These are phyloP conservation scores for Cercospora canescens DNA, from an alignment of 2,329 filamentous ascomycete species.

Conservation along the genomic window DNA sequence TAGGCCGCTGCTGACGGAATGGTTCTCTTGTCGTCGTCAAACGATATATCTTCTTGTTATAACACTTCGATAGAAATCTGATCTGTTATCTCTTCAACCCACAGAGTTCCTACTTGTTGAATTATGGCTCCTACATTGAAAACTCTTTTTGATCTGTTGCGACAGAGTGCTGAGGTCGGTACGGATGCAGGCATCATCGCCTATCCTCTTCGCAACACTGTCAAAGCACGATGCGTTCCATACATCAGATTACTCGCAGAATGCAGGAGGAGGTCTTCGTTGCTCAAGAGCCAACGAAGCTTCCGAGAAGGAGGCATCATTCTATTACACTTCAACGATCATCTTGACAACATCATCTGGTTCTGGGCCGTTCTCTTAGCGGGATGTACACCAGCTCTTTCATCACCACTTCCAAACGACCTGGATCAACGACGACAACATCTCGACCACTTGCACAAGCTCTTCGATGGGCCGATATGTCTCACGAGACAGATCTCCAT, in stretches of 20 bases:
- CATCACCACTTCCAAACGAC: conserved; percentile 36
- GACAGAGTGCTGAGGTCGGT: background rate
- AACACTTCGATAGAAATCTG: background rate
- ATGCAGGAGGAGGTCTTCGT: background rate
- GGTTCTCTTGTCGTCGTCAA: background rate
- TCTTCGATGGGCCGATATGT: conserved; percentile 6
- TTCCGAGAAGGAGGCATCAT: background rate
- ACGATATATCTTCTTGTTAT: background rate
- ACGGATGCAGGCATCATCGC: background rate
- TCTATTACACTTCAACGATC: conserved; percentile 36
- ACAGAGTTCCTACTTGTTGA: background rate
- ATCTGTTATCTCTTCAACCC: background rate
- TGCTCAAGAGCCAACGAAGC: background rate
- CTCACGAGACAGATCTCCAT: conserved; percentile 9
- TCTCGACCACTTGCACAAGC: conserved; percentile 26
- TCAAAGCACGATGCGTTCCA: background rate
- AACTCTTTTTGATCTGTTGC: background rate
- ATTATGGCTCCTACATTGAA: conserved; percentile 4
- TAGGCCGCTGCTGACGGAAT: background rate
- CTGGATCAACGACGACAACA: conserved; percentile 32
- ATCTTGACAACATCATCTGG: conserved; percentile 43
- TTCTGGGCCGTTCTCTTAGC: conserved; percentile 42
- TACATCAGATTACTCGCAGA: background rate
- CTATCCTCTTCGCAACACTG: background rate
- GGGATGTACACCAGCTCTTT: conserved; percentile 41